These are phyloP conservation scores for Mycogone perniciosa DNA, from an alignment of 2,329 filamentous ascomycete genomes.

Conservation along the genomic window DNA sequence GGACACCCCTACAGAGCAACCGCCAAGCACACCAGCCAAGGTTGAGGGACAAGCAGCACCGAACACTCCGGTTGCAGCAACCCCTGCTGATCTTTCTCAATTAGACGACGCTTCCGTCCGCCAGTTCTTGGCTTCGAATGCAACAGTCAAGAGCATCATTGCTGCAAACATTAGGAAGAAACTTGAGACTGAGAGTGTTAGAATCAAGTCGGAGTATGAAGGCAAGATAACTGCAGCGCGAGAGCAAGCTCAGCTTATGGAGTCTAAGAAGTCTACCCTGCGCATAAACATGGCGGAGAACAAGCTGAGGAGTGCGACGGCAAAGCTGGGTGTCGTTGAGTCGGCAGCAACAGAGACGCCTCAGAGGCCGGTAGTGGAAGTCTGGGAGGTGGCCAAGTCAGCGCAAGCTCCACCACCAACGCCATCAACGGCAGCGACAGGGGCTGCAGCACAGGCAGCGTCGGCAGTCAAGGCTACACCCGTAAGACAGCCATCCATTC, in stretches of 20 bases:
- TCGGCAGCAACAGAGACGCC: slow-evolving; percentile 82
- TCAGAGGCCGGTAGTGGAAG: slow-evolving; percentile 73
- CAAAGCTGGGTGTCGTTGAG: slow-evolving; percentile 72
- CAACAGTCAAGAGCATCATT: slow-evolving; percentile 53
- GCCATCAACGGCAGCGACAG: slow-evolving; percentile 15
- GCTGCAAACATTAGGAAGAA: slow-evolving; percentile 62
- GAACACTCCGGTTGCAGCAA: slow-evolving; percentile 31
- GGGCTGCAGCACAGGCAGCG: slow-evolving; percentile 12
- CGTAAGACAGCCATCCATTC: slow-evolving; percentile 17
- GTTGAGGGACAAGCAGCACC: slow-evolving; percentile 25
- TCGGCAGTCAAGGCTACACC: slow-evolving; percentile 19
- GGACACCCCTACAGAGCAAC: slow-evolving; percentile 17
- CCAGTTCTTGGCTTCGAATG: slow-evolving; percentile 50
- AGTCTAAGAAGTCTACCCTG: slow-evolving; percentile 65
- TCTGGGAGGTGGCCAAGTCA: slow-evolving; percentile 73
- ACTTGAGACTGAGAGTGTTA: slow-evolving; percentile 58
- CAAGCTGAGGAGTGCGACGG: slow-evolving; percentile 54
- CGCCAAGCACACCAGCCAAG: slow-evolving; percentile 36
- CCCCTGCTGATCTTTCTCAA: slow-evolving; percentile 38
- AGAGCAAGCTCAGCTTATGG: slow-evolving; percentile 63
- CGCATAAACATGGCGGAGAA: slow-evolving; percentile 77
- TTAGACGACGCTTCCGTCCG: slow-evolving; percentile 51
- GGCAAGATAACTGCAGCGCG: slow-evolving; percentile 47
- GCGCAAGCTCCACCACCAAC: slow-evolving; percentile 26
- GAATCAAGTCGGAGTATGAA: slow-evolving; percentile 50